These are phyloP conservation scores for Lolium perenne DNA, from an alignment of 176 grass and related monocot genomes.

Conservation along the genomic window DNA sequence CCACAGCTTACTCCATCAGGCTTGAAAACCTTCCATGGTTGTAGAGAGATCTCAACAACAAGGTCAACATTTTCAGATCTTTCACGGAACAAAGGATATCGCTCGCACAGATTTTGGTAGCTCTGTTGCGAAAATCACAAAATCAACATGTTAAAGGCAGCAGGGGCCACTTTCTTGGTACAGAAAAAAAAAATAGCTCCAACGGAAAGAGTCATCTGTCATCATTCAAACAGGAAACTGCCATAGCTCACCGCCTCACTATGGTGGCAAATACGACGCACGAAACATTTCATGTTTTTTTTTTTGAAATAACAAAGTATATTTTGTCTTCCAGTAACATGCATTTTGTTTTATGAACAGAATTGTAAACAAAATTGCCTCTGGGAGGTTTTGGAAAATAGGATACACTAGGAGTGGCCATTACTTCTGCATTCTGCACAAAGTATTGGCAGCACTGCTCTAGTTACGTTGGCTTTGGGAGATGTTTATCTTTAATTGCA, in stretches of 20 bases:
- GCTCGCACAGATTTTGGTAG: slow-evolving; percentile 84
- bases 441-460: background rate
- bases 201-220: background rate
- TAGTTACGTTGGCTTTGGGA: no score
- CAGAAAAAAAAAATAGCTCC: background rate
- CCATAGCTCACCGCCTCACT: background rate
- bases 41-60: slow-evolving; percentile 97
- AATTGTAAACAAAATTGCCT: background rate
- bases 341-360: background rate
- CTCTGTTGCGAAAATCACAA: slow-evolving; percentile 60
- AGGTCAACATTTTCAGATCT: slow-evolving; percentile 99
- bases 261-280: background rate
- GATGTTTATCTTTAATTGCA: background rate
- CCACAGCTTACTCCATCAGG: slow-evolving; percentile 83
- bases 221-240: background rate
- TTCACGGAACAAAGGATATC: slow-evolving; percentile 92
- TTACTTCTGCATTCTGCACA: background rate
- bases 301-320: background rate
- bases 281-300: background rate
- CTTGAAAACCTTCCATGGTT: slow-evolving; percentile 98
- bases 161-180: background rate
- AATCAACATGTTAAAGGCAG: background rate
- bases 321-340: no score
- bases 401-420: background rate
- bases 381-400: background rate